Base-by-base conservation (phyloP, 1,139 yeast genomes). In the Suhomyces yuchorum region DNA sequence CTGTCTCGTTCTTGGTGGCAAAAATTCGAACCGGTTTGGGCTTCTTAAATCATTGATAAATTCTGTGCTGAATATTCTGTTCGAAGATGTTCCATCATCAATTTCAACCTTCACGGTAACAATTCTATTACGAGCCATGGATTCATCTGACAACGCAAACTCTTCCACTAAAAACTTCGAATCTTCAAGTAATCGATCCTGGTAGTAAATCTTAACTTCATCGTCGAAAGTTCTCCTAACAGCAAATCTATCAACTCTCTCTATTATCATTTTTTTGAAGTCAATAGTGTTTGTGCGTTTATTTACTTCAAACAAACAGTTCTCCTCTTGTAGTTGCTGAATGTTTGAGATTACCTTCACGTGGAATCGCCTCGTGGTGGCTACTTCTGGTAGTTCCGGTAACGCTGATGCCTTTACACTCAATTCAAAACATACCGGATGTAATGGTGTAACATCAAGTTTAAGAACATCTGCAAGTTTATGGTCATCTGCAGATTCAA, bases 381-480 rank as follows among this genome's bases (percentile, higher is more conserved):
- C 12, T 14, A 15, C 17, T 6, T 20, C 22, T 8, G 22, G 14
- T n/a, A 14, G 14, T 12, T 28, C 42, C 2, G 42, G 26, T n/a
- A 20, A 3, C 20, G n/a, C 9, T 36, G 28, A 8, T 8, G 17
- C 6, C 17, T 22, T 23, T 8, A 20, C 4, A 6, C 20, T 15
- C 18, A 46, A n/a, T 8, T 40, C 44, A 26, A 68, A 57, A 9
- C 49, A 37, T 1, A 66, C 59, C 1, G 46, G 47, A 8, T 40
- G 43, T 18, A 57, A 49, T 2, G 76, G 77, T 1, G 63, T 48
- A 1, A 70, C 72, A 50, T 71, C 76, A 12, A 71, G 51, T 17
- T 50, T 46, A 11, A 71, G 44, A 0, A 64, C 51, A 11, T 61
- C 61, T 4, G 56, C 43, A 8, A 68, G 44, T 0, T 47, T 50